These are phyloP conservation scores for Kodamaea suecica DNA, from an alignment of 1,139 yeast genomes.

Conservation along the genomic window DNA sequence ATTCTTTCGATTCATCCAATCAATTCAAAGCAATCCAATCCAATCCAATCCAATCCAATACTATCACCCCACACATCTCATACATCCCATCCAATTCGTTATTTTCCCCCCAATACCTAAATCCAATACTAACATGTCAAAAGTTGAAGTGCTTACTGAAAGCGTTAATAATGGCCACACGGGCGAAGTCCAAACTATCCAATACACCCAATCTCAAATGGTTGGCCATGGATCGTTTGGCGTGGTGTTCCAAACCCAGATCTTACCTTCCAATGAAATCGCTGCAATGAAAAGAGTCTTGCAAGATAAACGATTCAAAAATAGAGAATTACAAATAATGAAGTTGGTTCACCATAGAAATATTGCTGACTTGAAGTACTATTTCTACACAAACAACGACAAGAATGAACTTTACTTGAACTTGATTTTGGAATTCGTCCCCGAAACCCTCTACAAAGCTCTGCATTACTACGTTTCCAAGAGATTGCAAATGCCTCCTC, in stretches of 20 bases:
- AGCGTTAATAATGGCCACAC: conserved; percentile 74
- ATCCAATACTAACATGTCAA: conserved; percentile 43
- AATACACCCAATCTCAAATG: conserved; percentile 74
- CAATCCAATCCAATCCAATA: too few relatives aligned
- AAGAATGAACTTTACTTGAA: conserved; percentile 81
- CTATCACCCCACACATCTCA: too few relatives aligned
- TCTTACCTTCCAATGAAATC: conserved; percentile 68
- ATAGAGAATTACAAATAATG: conserved; percentile 96
- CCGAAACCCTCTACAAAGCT: conserved; percentile 92
- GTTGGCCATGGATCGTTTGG: conserved; percentile 99
- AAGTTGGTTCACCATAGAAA: conserved; percentile 82
- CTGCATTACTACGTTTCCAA: conserved; percentile 77
- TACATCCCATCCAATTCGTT: too few relatives aligned
- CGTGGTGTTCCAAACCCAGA: conserved; percentile 84
- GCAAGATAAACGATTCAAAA: conserved; percentile 93
- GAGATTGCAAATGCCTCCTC: conserved; percentile 78
- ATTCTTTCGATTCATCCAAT: too few relatives aligned
- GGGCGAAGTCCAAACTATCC: conserved; percentile 58
- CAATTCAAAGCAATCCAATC: too few relatives aligned
- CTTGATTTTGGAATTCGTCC: conserved; percentile 85
- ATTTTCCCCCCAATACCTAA: conserved; percentile 1
- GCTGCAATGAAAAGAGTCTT: conserved; percentile 94
- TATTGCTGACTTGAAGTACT: conserved; percentile 84
- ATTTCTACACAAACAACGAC: conserved; percentile 79
- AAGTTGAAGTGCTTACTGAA: conserved; percentile 61